Evolutionary conservation across 352 stramenopile species (phyloP).

Genomic region (Pythium monospermum): DNA sequence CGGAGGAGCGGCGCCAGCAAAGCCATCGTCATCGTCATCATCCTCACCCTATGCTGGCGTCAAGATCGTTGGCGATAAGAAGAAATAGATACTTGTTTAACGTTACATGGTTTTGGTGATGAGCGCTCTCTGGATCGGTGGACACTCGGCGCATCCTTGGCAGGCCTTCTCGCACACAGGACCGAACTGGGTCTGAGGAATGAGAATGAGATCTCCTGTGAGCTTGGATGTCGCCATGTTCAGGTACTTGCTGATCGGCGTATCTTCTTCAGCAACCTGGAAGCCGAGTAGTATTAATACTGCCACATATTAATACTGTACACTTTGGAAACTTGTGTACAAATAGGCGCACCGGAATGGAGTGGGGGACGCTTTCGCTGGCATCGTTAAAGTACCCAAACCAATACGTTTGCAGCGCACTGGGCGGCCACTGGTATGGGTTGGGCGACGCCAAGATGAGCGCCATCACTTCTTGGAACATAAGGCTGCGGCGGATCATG

Average conservation of each 20-base stretch:
- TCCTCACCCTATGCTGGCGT: no score
- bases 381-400: slow-evolving; percentile 56
- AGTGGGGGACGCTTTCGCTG: slow-evolving; percentile 30
- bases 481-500: slow-evolving; percentile 57
- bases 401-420: slow-evolving; percentile 71
- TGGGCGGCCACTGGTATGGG: slow-evolving; percentile 56
- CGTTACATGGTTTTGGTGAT: neutral
- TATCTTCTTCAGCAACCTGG: slow-evolving; percentile 39
- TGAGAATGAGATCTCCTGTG: slow-evolving; percentile 63
- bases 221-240: slow-evolving; percentile 68
- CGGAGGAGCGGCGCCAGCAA: neutral
- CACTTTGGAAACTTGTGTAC: neutral
- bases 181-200: slow-evolving; percentile 77
- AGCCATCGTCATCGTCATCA: neutral
- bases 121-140: neutral
- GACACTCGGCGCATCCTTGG: slow-evolving; percentile 45
- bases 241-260: slow-evolving; percentile 45
- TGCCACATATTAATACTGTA: neutral
- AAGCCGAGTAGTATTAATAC: neutral
- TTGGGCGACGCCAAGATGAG: slow-evolving; percentile 56
- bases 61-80: slow-evolving; percentile 45
- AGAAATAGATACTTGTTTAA: slow-evolving; percentile 6
- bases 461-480: slow-evolving; percentile 75
- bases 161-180: slow-evolving; percentile 68
- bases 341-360: slow-evolving; percentile 33